Evolutionary conservation across 164 flowering plant genomes (phyloP).

Genomic region (Kingdonia uniflora): DNA sequence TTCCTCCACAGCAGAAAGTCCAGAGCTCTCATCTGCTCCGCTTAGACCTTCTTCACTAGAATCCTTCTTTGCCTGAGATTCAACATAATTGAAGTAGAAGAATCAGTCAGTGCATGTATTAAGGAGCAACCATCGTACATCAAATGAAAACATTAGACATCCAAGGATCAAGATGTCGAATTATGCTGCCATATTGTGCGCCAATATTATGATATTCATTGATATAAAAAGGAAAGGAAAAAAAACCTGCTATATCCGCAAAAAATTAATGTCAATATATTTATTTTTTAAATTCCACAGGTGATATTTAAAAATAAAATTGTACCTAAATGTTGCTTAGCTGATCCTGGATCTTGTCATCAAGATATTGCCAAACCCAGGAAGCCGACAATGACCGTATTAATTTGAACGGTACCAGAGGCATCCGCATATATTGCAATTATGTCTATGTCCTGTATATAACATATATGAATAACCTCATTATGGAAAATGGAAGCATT

Average conservation of each 20-base stretch:
- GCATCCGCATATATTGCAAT: slow-evolving; percentile 57
- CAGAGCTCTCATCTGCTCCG: neutral
- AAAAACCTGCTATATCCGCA: too few species aligned
- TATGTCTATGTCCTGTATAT: slow-evolving; percentile 59
- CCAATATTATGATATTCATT: too few species aligned
- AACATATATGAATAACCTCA: neutral
- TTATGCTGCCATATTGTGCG: too few species aligned
- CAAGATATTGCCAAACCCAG: slow-evolving; percentile 52
- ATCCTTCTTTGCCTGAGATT: neutral
- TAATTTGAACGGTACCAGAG: slow-evolving; percentile 46
- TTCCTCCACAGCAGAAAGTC: neutral
- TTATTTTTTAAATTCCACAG: too few species aligned
- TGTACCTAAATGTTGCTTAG: slow-evolving; percentile 34
- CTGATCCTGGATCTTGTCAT: slow-evolving; percentile 23
- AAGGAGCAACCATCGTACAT: too few species aligned
- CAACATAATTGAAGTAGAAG: neutral
- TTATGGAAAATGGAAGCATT: neutral
- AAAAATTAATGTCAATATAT: too few species aligned
- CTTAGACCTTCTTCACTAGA: neutral
- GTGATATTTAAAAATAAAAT: too few species aligned
- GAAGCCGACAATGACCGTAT: slow-evolving; percentile 36
- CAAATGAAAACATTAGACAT: too few species aligned
- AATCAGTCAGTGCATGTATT: too few species aligned
- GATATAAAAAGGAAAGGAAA: too few species aligned
- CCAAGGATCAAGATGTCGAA: neutral